Conservation (phyloP, 352 stramenopile species). For the Thalassiosira mediterranea region DNA sequence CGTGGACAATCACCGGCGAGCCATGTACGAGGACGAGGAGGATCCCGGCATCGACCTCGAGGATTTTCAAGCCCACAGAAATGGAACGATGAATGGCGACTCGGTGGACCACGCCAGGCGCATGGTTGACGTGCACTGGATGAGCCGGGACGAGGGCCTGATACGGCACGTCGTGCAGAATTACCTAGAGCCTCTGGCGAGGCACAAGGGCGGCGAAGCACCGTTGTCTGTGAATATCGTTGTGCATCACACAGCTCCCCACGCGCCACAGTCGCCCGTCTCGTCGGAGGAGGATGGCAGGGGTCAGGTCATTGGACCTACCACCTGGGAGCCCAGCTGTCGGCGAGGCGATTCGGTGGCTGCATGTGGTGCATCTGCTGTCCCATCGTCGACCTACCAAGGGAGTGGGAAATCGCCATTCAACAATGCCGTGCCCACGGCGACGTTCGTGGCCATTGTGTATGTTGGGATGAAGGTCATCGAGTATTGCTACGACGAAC, state of each 20-base stretch:
- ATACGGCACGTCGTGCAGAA: slow-evolving; percentile 32
- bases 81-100: no score
- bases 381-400: slow-evolving; percentile 21
- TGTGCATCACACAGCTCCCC: slow-evolving; percentile 11
- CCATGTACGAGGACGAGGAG: slow-evolving; percentile 18
- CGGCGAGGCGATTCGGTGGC: no score
- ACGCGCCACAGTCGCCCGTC: neutral
- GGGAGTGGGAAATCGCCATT: slow-evolving; percentile 5
- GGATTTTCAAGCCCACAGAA: no score
- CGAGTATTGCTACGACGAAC: slow-evolving; percentile 37
- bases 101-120: slow-evolving; percentile 2
- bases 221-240: neutral
- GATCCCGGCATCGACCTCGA: slow-evolving; percentile 2
- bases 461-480: slow-evolving; percentile 34
- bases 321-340: no score
- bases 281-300: no score
- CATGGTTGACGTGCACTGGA: slow-evolving; percentile 30
- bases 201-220: neutral
- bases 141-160: slow-evolving; percentile 44
- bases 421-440: slow-evolving; percentile 10
- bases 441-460: slow-evolving; percentile 27
- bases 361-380: slow-evolving; percentile 5
- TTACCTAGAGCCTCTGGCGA: slow-evolving; percentile 19
- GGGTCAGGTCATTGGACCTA: slow-evolving; percentile 2
- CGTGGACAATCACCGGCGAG: slow-evolving; percentile 10